Base-by-base conservation (phyloP, 1,139 yeast species). In the Protomyces arabidopsidicola region DNA sequence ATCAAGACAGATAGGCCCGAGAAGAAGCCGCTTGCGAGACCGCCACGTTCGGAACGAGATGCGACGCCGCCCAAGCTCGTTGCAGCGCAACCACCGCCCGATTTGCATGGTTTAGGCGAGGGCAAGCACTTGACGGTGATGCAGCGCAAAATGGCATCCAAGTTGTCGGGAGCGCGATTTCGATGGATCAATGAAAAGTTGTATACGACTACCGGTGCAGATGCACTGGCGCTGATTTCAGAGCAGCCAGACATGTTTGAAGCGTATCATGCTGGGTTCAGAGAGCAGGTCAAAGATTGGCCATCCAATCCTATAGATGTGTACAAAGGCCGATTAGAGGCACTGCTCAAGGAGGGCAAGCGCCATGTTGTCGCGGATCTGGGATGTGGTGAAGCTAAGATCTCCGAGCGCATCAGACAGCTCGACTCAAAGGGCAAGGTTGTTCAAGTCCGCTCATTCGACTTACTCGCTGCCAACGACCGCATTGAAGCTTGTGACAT, bases 301-400 rank as follows among this genome's bases (percentile, higher is more conserved):
- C 98, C 99, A 0, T 96, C 91, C 75, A 93, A 93, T 72, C 99
- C 99, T 0, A 96, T 95, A 16, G 87, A 90, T 74, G 87, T 87
- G 0, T 88, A 90, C 76, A 93, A 90, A 1, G 78, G 83, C 10
- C 90, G 88, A 71, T 79, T 93, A 63, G 82, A 82, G 68, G 75
- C 79, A 36, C 48, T 64, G 27, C 86, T 84, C 73, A 45, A 55
- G 35, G 62, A 65, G 14, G 52, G 45, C 10, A 42, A 55, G 14
- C 61, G 55, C 10, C 36, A 27, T n/a, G 53, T 58, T 34, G 82
- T 93, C 64, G 97, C 98, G 0, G 98, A 93, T 76, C 90, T 93
- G 97, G 98, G 98, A 12, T 93, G 98, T 75, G 98, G 98, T 60
- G 98, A 93, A 75, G 98, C 98, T 0, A 88, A 87, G 71, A 79